Conservation (phyloP, 345 rosid species). For the Rhizophora mangle region DNA sequence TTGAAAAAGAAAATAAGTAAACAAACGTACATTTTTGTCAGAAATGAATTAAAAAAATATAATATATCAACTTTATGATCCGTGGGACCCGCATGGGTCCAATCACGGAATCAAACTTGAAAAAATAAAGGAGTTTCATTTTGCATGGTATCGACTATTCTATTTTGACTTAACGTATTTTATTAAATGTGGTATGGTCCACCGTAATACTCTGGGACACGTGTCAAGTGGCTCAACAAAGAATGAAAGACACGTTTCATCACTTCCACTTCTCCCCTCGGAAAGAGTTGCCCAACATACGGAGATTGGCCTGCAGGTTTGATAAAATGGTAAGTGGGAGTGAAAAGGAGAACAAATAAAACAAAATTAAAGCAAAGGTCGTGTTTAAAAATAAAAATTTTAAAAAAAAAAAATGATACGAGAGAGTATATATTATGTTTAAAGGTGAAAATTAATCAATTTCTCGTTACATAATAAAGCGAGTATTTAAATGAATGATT, state of each 20-base stretch:
- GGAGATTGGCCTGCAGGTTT: no score
- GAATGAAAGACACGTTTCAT: no score
- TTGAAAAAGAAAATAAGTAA: no score
- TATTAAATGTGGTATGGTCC: neutral
- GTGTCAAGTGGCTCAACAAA: neutral
- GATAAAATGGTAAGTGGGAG: no score
- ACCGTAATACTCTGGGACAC: neutral
- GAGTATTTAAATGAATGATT: no score
- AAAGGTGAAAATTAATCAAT: no score
- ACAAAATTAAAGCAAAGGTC: neutral
- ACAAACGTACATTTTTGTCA: no score
- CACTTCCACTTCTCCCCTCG: no score
- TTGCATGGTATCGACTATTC: neutral
- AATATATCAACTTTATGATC: neutral
- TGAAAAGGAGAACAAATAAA: no score
- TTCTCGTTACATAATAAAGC: no score
- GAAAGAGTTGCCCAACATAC: no score
- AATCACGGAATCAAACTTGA: slow-evolving; percentile 18
- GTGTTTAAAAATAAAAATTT: neutral
- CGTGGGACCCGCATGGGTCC: slow-evolving; percentile 5
- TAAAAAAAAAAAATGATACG: neutral
- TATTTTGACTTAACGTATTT: neutral
- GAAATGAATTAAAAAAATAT: neutral
- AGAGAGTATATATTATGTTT: neutral
- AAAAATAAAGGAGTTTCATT: neutral